Percentiles rank a stretch among this genome's conserved stretches.
Conservation (phyloP, 2,329 filamentous ascomycete genomes). For the Fonsecaea multimorphosa region DNA sequence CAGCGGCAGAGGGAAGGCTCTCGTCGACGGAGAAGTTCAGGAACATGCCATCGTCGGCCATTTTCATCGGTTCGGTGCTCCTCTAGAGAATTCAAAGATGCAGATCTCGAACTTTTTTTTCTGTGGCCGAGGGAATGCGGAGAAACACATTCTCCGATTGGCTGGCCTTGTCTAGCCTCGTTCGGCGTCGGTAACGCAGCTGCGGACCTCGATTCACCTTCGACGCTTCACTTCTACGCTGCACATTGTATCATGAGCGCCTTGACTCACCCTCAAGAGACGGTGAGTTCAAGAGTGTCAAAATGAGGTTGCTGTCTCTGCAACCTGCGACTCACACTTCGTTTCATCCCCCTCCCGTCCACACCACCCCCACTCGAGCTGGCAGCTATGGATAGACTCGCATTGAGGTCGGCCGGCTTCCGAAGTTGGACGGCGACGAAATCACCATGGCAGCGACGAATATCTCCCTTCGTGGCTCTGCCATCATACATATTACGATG, state of each 20-base stretch:
- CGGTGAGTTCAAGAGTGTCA: conserved; percentile 23
- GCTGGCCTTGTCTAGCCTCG: conserved; percentile 10
- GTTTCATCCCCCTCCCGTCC: not conserved
- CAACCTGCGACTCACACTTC: not conserved
- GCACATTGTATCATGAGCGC: conserved; percentile 37
- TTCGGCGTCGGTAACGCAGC: conserved; percentile 8
- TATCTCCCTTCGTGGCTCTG: not conserved
- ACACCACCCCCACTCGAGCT: not conserved
- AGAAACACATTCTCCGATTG: conserved; percentile 29
- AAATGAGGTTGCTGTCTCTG: conserved; percentile 29
- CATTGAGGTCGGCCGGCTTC: conserved; percentile 11
- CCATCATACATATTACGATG: conserved; percentile 1
- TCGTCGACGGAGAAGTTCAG: conserved; percentile 86
- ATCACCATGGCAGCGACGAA: conserved; percentile 14
- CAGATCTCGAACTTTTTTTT: conserved; percentile 21
- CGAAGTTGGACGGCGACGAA: not conserved
- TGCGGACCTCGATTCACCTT: conserved; percentile 2
- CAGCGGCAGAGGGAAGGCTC: conserved; percentile 62
- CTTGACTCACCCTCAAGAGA: conserved; percentile 23
- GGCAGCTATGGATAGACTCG: conserved; percentile 20
- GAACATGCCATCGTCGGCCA: conserved; percentile 90
- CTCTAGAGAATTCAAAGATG: not conserved
- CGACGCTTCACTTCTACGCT: conserved; percentile 30
- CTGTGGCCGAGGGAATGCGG: conserved; percentile 13
- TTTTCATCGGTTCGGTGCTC: not conserved